phyloP scores from a whole-genome alignment of 805 yeast genomes.

The Nakazawaea holstii region DNA sequence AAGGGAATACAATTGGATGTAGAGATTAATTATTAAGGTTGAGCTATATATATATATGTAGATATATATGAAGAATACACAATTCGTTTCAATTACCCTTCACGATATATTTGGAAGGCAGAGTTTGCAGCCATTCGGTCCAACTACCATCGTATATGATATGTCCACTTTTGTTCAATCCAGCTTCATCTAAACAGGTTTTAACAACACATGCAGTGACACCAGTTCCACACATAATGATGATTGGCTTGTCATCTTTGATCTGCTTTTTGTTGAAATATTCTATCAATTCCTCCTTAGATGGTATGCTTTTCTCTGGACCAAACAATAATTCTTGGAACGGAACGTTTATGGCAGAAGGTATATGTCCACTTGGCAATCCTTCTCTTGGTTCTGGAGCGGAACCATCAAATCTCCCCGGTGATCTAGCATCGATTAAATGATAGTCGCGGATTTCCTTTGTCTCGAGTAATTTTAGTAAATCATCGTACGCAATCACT shows the following conservation, averaged over 20 bases:
- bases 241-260: constrained; percentile 52
- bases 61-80: too few relatives aligned
- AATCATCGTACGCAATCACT: constrained; percentile 63
- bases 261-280: constrained; percentile 39
- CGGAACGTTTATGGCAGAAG: constrained; percentile 75
- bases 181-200: constrained; percentile 61
- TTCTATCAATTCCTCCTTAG: constrained; percentile 37
- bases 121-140: constrained; percentile 84
- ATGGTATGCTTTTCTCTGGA: constrained; percentile 40
- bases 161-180: constrained; percentile 37
- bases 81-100: constrained; percentile 23
- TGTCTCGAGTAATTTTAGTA: constrained; percentile 49
- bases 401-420: constrained; percentile 68
- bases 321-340: constrained; percentile 53
- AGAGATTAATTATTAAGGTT: too few relatives aligned
- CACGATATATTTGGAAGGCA: constrained; percentile 48
- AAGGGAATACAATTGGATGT: too few relatives aligned
- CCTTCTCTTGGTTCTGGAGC: constrained; percentile 90
- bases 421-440: constrained; percentile 78
- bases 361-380: constrained; percentile 83
- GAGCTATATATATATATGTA: too few relatives aligned
- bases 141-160: constrained; percentile 83
- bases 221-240: constrained; percentile 94
- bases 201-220: constrained; percentile 89
- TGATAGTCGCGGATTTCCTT: constrained; percentile 41